These are phyloP conservation scores for Aspergillus novofumigatus DNA, from an alignment of 2,329 filamentous ascomycete genomes.

Conservation along the genomic window DNA sequence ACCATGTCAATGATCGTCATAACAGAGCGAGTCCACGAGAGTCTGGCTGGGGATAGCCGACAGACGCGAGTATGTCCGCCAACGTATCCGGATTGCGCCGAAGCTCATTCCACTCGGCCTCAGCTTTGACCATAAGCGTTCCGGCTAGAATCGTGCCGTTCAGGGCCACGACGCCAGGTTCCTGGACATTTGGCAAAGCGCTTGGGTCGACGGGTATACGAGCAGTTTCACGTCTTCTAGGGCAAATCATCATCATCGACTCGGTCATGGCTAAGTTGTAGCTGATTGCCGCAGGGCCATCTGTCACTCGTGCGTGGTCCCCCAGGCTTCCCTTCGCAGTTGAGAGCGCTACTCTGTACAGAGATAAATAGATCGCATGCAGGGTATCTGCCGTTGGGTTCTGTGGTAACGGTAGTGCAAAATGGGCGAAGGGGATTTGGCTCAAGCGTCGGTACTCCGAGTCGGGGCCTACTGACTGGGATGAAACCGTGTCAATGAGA, in stretches of 20 bases:
- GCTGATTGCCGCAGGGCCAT: conserved; percentile 46
- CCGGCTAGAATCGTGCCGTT: conserved; percentile 57
- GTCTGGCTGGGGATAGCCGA: conserved; percentile 37
- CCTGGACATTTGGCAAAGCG: conserved; percentile 25
- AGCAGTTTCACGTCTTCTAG: conserved; percentile 45
- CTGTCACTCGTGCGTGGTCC: conserved; percentile 12
- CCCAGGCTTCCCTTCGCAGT: conserved; percentile 20
- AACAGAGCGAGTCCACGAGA: conserved; percentile 13
- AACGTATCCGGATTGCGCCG: conserved; percentile 39
- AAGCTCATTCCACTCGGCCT: conserved; percentile 51
- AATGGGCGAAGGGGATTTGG: conserved; percentile 50
- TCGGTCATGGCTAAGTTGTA: conserved; percentile 58
- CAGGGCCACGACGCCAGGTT: conserved; percentile 44
- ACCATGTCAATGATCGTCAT: conserved; percentile 3
- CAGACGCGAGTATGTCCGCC: conserved; percentile 38
- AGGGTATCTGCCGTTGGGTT: conserved; percentile 38
- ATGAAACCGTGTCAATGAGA: conserved; percentile 41
- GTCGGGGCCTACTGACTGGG: conserved; percentile 8
- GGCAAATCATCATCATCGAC: conserved; percentile 51
- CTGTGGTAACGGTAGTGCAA: conserved; percentile 39
- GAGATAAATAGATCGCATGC: conserved; percentile 36
- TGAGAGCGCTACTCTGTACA: conserved; percentile 40
- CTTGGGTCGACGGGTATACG: conserved; percentile 37
- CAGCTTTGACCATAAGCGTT: conserved; percentile 56
- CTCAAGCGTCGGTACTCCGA: conserved; percentile 23